Conservation (phyloP, 495 filamentous ascomycete genomes). For the Chaetomium fimeti region DNA sequence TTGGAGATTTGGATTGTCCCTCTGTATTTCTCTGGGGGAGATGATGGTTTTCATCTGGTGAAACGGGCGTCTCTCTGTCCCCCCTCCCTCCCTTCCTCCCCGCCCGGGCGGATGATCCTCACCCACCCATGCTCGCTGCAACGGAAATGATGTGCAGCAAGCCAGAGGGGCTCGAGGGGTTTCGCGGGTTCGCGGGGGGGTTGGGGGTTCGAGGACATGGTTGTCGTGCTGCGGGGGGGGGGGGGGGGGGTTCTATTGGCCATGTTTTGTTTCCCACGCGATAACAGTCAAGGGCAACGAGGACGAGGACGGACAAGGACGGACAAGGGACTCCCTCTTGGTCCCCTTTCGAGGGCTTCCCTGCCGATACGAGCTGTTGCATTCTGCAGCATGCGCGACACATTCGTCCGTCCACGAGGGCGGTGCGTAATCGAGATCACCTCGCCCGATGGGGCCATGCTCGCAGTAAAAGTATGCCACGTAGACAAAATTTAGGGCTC, state of each 20-base stretch:
- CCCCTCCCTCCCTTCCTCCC: not conserved
- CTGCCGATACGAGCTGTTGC: constrained; percentile 11
- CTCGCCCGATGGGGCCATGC: not conserved
- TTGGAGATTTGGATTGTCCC: constrained; percentile 8
- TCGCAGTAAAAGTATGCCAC: constrained; percentile 2
- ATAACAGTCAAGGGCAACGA: not conserved
- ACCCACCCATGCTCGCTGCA: constrained; percentile 24
- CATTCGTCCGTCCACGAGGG: not conserved
- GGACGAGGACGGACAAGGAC: not conserved
- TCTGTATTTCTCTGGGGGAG: not conserved
- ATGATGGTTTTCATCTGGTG: not conserved
- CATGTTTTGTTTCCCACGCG: not conserved
- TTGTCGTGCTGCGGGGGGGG: not conserved
- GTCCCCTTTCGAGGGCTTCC: not conserved
- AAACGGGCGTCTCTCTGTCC: not conserved
- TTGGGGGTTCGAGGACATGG: constrained; percentile 13
- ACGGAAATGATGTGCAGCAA: constrained; percentile 31
- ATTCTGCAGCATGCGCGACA: not conserved
- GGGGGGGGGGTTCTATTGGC: constrained; percentile 5
- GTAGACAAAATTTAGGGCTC: constrained; percentile 1
- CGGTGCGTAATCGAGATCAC: constrained; percentile 4
- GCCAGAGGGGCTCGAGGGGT: constrained; percentile 4
- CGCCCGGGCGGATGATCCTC: constrained; percentile 7
- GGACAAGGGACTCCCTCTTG: not conserved
- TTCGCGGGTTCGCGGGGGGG: constrained; percentile 1